Evolutionary conservation across 2,329 filamentous ascomycete genomes (phyloP).

Genomic region (Xylaria sp.): DNA sequence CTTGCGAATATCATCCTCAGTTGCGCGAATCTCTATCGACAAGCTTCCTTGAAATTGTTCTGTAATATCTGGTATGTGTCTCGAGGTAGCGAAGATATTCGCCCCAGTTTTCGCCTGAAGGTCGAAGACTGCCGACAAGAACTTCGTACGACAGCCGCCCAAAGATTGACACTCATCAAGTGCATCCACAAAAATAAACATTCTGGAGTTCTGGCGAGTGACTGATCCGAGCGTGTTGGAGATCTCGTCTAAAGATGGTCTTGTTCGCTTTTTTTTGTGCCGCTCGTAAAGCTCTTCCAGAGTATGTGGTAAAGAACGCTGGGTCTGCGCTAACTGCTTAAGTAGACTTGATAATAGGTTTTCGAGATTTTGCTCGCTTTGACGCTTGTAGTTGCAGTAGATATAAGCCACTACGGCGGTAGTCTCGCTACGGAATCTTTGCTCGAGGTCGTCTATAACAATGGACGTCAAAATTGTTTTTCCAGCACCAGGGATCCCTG

Average conservation of each 20-base stretch:
- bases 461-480: constrained; percentile 60
- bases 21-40: constrained; percentile 25
- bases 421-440: constrained; percentile 34
- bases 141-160: background rate
- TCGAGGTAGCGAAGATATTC: constrained; percentile 30
- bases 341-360: constrained; percentile 52
- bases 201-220: background rate
- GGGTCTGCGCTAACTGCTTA: constrained; percentile 51
- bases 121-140: constrained; percentile 12
- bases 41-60: background rate
- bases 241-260: constrained; percentile 18
- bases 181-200: constrained; percentile 27
- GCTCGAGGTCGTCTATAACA: constrained; percentile 55
- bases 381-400: constrained; percentile 57
- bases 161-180: constrained; percentile 26
- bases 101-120: background rate
- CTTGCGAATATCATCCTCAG: constrained; percentile 9
- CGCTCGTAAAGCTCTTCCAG: constrained; percentile 48
- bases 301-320: constrained; percentile 41
- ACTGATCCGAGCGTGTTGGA: background rate
- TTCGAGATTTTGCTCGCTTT: constrained; percentile 53
- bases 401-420: constrained; percentile 55
- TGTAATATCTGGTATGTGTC: constrained; percentile 8
- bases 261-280: background rate
- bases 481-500: constrained; percentile 60